Base-by-base conservation (phyloP, 495 filamentous ascomycete species). In the Tuber aestivum region DNA sequence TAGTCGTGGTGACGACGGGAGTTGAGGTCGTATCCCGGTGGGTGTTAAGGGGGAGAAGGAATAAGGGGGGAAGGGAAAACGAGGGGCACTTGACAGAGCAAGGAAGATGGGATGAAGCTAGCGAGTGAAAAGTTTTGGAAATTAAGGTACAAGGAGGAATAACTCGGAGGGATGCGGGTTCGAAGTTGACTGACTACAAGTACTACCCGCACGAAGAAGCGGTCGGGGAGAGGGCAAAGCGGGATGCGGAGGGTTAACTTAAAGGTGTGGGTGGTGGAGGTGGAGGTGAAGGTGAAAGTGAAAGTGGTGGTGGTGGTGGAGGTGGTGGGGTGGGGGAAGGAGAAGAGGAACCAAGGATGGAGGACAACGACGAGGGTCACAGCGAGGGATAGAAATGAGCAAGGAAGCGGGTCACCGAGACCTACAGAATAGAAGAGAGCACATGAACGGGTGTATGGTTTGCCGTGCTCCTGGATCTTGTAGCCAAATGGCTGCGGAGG, bases 61-160 rank as follows among this genome's bases (percentile, higher is more conserved):
- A 69, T 35, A 70, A 75, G n/a, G 41, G 73, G 71, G 72, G 50
- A 78, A n/a, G n/a, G 72, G 77, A 45, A 50, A 74, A 61, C n/a
- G 77, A 41, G 70, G 44, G 70, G 44, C 72, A 76, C 69, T 44
- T 69, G 69, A 75, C 41, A n/a, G 71, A 38, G 76, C 74, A 73
- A 73, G 70, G 70, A 79, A 79, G 78, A 75, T 79, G 72, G 78
- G 78, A 79, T 37, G 77, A 79, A 79, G 78, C 73, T 79, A 79
- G 56, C 56, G 56, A 65, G 20, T 7, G 56, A 65, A 65, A 18
- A 12, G 56, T 5, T 35, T 35, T 18, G 56, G 56, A 35, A 65
- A 65, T 35, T 35, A 65, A 65, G 56, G 14, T 35, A 65, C 5
- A 35, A 65, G 27, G 27, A 65, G 16, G 56, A 27, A 65, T 9